These are phyloP conservation scores for Fusarium pseudocircinatum DNA, from an alignment of 2,329 filamentous ascomycete species.

Conservation along the genomic window DNA sequence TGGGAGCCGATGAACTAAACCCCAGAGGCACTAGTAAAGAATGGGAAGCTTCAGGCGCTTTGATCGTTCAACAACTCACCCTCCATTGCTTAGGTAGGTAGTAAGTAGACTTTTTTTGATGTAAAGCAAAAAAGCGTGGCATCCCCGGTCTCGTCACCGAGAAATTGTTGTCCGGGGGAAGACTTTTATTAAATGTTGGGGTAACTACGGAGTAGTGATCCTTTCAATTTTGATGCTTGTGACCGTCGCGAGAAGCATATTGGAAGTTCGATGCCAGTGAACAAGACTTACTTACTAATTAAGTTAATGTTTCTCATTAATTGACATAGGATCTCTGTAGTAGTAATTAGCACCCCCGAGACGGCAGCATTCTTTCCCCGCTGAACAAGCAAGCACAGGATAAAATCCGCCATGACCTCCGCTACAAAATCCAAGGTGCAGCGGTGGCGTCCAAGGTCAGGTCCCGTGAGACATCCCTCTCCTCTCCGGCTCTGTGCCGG, in stretches of 20 bases:
- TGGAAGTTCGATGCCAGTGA: neutral
- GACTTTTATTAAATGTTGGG: conserved; percentile 9
- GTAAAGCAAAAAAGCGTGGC: neutral
- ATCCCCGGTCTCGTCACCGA: conserved; percentile 3
- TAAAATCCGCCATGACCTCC: neutral
- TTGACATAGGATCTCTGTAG: neutral
- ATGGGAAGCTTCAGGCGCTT: conserved; percentile 29
- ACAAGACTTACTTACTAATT: neutral
- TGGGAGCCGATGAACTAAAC: conserved; percentile 20
- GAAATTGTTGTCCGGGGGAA: conserved; percentile 22
- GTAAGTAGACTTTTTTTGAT: neutral
- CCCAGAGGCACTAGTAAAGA: conserved; percentile 10
- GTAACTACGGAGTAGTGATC: neutral
- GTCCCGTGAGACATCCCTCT: conserved; percentile 37
- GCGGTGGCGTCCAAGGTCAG: conserved; percentile 30
- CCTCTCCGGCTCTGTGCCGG: conserved; percentile 41
- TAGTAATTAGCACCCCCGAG: neutral
- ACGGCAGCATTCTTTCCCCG: neutral
- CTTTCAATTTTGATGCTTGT: neutral
- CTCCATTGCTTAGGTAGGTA: neutral
- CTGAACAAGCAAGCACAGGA: neutral
- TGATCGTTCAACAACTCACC: neutral
- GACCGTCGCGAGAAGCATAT: neutral
- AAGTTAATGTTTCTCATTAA: neutral
- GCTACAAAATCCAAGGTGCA: neutral